Evolutionary conservation across 2,329 filamentous ascomycete genomes (phyloP).

Genomic region (Diaporthe ilicicola): DNA sequence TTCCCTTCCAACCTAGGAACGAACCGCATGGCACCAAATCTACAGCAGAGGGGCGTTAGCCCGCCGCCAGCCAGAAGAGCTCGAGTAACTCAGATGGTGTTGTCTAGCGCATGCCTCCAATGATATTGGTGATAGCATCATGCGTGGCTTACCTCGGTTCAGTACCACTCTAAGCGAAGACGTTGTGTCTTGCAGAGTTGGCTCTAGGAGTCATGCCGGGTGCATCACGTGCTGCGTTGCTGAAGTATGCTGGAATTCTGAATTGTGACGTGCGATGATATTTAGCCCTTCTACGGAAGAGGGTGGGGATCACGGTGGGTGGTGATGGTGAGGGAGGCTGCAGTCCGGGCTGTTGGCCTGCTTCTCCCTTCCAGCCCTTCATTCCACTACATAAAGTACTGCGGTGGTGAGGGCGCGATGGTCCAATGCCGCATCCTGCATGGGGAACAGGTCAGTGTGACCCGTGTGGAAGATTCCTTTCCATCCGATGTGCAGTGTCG

Average conservation of each 20-base stretch:
- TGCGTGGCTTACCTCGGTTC: not conserved
- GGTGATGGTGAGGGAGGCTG: not conserved
- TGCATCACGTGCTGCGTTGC: not conserved
- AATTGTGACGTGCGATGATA: not conserved
- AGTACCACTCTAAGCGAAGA: not conserved
- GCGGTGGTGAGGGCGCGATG: constrained; percentile 6
- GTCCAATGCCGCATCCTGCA: not conserved
- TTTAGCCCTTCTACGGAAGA: too few species aligned
- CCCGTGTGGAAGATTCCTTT: constrained; percentile 5
- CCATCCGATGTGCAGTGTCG: constrained; percentile 15
- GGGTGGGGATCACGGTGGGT: not conserved
- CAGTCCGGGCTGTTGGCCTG: not conserved
- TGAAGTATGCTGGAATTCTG: not conserved
- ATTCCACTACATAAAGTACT: not conserved
- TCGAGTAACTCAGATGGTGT: constrained; percentile 18
- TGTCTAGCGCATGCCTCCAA: not conserved
- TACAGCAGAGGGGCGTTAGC: constrained; percentile 2
- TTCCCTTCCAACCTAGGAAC: constrained; percentile 5
- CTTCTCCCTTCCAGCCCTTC: not conserved
- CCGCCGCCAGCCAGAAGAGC: constrained; percentile 10
- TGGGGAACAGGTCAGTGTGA: not conserved
- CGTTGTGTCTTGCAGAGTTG: not conserved
- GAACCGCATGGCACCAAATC: constrained; percentile 14
- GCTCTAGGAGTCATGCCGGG: not conserved
- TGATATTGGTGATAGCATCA: constrained; percentile 2